Conservation (phyloP, 2,329 filamentous ascomycete species). For the Clonostachys solani region DNA sequence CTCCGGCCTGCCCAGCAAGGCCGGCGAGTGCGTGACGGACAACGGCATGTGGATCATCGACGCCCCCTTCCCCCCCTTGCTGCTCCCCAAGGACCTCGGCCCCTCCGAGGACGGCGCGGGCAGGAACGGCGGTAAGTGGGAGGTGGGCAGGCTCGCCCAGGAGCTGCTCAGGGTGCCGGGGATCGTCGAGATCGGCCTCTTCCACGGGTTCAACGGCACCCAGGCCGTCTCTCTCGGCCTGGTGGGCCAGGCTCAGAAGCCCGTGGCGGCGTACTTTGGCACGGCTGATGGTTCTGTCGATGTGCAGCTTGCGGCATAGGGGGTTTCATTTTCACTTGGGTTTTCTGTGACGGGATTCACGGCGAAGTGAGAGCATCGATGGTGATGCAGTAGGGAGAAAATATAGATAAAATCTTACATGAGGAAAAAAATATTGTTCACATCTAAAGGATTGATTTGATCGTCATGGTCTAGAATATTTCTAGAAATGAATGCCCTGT, state of each 20-base stretch:
- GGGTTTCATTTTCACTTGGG: not conserved
- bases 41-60: constrained; percentile 78
- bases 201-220: constrained; percentile 75
- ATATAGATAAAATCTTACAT: too few species aligned
- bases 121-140: constrained; percentile 59
- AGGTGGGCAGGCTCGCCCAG: constrained; percentile 69
- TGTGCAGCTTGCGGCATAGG: constrained; percentile 25
- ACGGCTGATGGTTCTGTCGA: constrained; percentile 72
- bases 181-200: constrained; percentile 88
- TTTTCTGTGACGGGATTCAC: too few species aligned
- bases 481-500: too few species aligned
- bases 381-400: too few species aligned
- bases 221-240: constrained; percentile 51
- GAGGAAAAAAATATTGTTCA: too few species aligned
- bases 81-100: constrained; percentile 52
- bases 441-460: too few species aligned
- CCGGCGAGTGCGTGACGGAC: constrained; percentile 66
- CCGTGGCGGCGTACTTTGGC: constrained; percentile 91
- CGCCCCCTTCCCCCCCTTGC: constrained; percentile 75
- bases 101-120: constrained; percentile 46
- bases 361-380: too few species aligned
- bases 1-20: constrained; percentile 69
- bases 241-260: constrained; percentile 75
- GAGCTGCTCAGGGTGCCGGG: constrained; percentile 79
- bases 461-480: too few species aligned